Base-by-base conservation (phyloP, 805 yeast genomes). In the Yarrowia deformans region DNA sequence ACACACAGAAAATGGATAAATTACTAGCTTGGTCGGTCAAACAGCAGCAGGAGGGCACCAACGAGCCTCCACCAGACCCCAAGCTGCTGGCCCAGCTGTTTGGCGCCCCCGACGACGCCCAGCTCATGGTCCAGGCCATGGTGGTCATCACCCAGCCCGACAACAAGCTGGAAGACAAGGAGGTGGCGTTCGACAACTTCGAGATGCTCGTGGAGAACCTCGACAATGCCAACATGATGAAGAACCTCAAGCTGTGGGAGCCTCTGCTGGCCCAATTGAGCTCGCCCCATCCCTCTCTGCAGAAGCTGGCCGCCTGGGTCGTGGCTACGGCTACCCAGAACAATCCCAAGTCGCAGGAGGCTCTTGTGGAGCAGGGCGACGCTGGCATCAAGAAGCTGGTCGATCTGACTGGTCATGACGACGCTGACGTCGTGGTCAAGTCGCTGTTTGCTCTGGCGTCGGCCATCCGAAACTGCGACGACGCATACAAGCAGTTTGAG, bases 281-380 rank as follows among this genome's bases (percentile, higher is more conserved):
- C 39, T 80, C 80, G 42, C 79, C 81, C 8, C 80, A 81, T 2
- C 81, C 80, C 3, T 74, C 78, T 1, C 77, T 94, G 40, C 82
- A 87, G 70, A 80, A 84, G 9, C 81, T 82, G 69, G 89, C 93
- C 0, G 87, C 90, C 70, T 88, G 95, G 45, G 85, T 90, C 49
- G 84, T 93, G 32, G 97, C 97, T 1, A 90, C 94, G 0, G 97
- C 98, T 0, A 96, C 90, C 4, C 99, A 95, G 79, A 95, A 95
- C 77, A 95, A 95, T 77, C 87, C 86, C 3, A 85, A 84, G 69
- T 81, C 93, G 4, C 98, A 93, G 78, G 81, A 83, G 69, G 90
- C 85, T 67, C 89, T 90, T 70, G 77, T 67, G 1, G 67, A 68
- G 48, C 70, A 79, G 12, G 75, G 73, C 10, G 70, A 70, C 3